A percentile compares a stretch with the other conserved stretches of the same genome.
These are phyloP conservation scores for Lentinula raphanica DNA, from an alignment of 768 basidiomycete species.

Conservation along the genomic window DNA sequence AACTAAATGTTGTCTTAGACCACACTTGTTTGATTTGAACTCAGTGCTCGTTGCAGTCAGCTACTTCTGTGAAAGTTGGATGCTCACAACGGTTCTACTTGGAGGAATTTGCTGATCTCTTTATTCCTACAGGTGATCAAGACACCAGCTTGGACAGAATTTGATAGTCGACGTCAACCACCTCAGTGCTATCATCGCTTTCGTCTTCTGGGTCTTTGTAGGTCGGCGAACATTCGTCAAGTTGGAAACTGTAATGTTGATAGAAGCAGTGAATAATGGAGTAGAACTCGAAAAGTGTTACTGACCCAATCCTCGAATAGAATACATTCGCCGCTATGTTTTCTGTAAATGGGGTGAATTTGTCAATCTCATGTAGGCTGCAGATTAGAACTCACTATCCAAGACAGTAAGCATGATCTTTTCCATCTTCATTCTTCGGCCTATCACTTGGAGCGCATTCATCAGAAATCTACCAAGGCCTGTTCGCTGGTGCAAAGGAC, in stretches of 20 bases:
- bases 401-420: conserved; percentile 75
- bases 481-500: conserved; percentile 31
- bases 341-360: conserved; percentile 23
- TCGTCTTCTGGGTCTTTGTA: conserved; percentile 23
- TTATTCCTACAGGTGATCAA: background rate
- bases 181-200: conserved; percentile 25
- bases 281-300: background rate
- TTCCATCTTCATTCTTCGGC: conserved; percentile 49
- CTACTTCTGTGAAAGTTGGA: no score
- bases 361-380: conserved; percentile 5
- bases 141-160: conserved; percentile 33
- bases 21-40: no score
- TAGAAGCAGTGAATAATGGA: background rate
- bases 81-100: no score
- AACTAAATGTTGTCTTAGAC: conserved; percentile 11
- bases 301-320: conserved; percentile 53
- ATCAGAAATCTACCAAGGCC: conserved; percentile 60
- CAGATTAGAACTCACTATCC: conserved; percentile 42
- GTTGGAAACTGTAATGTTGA: conserved; percentile 38
- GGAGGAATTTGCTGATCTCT: no score
- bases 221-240: conserved; percentile 51
- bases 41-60: no score
- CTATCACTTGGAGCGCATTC: conserved; percentile 44
- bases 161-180: conserved; percentile 37
- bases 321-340: conserved; percentile 44